Conservation (phyloP, 495 filamentous ascomycete genomes). For the Neurospora africana region DNA sequence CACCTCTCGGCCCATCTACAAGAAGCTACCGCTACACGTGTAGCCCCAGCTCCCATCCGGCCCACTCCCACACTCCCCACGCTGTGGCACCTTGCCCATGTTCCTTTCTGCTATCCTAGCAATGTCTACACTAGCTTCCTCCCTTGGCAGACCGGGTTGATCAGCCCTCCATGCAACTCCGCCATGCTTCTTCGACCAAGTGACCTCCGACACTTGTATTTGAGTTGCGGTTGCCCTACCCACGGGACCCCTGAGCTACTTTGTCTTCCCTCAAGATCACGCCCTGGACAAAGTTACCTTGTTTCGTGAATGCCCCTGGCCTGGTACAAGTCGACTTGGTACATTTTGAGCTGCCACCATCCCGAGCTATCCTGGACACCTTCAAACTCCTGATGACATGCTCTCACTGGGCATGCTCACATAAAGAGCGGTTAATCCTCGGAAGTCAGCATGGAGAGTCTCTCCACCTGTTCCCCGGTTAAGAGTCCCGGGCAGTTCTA, state of each 20-base stretch:
- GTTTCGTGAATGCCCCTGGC: background rate
- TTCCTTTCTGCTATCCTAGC: conserved; percentile 8
- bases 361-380: background rate
- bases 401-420: background rate
- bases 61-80: conserved; percentile 15
- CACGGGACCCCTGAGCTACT: background rate
- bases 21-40: conserved; percentile 15
- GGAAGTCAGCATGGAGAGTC: background rate
- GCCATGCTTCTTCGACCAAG: conserved; percentile 2
- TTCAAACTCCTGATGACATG: background rate
- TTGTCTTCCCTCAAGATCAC: background rate
- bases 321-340: background rate
- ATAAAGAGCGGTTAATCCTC: background rate
- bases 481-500: background rate
- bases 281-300: background rate
- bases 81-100: conserved; percentile 21
- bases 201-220: conserved; percentile 7
- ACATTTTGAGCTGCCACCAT: background rate
- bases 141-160: conserved; percentile 1
- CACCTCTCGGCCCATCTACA: conserved; percentile 3
- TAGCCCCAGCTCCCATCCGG: conserved; percentile 6
- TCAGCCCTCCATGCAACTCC: conserved; percentile 1
- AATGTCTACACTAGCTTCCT: background rate
- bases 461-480: background rate
- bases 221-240: background rate